phyloP scores from a whole-genome alignment of 345 rosid genomes.

The Murraya paniculata region DNA sequence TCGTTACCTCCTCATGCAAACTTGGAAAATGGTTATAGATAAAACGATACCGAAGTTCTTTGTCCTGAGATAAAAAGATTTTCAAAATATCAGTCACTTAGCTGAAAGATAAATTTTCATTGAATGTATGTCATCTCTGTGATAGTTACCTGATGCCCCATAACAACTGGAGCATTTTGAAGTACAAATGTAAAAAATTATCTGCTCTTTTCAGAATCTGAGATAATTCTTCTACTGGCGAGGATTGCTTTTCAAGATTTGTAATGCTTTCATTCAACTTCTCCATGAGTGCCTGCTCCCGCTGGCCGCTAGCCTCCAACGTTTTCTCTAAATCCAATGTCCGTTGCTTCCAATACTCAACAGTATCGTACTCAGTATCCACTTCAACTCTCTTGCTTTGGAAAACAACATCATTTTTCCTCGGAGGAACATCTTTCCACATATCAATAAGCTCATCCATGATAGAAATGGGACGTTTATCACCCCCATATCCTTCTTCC shows the following conservation, averaged over 20 bases:
- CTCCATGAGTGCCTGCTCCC: constrained; percentile 66
- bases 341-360: constrained; percentile 76
- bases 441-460: constrained; percentile 49
- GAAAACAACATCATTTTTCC: constrained; percentile 48
- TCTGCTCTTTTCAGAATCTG: constrained; percentile 88
- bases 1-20: constrained; percentile 70
- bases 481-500: constrained; percentile 46
- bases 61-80: constrained; percentile 59
- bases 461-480: constrained; percentile 61
- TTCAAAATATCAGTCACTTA: constrained; percentile 1
- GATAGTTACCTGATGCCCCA: constrained; percentile 79
- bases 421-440: constrained; percentile 51
- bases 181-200: constrained; percentile 88
- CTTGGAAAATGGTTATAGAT: constrained; percentile 91
- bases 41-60: constrained; percentile 81
- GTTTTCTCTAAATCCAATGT: constrained; percentile 54
- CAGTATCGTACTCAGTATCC: constrained; percentile 68
- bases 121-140: background rate
- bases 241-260: constrained; percentile 61
- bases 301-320: constrained; percentile 70
- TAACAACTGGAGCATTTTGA: constrained; percentile 89
- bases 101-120: background rate
- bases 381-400: constrained; percentile 58
- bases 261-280: constrained; percentile 68
- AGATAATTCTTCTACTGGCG: constrained; percentile 83